Conservation (phyloP, 2,329 filamentous ascomycete genomes). For the Ambrosiella xylebori region DNA sequence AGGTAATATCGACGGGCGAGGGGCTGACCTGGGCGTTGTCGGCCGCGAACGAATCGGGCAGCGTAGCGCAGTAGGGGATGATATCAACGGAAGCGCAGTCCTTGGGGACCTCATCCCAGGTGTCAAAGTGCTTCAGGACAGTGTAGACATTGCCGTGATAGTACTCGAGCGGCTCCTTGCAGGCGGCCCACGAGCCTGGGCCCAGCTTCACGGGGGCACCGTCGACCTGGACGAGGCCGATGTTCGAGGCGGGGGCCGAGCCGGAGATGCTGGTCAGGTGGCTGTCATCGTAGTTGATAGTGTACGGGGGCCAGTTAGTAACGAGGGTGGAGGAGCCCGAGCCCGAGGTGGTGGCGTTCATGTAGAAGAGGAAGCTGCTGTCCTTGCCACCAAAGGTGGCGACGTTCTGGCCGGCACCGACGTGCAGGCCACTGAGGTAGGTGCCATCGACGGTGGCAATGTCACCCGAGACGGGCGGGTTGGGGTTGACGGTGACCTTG, state of each 20-base stretch:
- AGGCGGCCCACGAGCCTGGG: slow-evolving; percentile 25
- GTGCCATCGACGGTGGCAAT: slow-evolving; percentile 16
- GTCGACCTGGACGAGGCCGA: slow-evolving; percentile 20
- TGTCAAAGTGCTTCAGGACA: slow-evolving; percentile 14
- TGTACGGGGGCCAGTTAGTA: slow-evolving; percentile 24
- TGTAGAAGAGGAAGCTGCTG: slow-evolving; percentile 30
- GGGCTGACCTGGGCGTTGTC: neutral
- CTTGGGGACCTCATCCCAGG: slow-evolving; percentile 19
- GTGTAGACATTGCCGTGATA: slow-evolving; percentile 22
- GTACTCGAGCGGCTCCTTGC: slow-evolving; percentile 26
- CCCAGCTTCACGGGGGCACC: slow-evolving; percentile 18
- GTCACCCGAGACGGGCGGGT: neutral
- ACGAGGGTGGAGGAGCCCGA: slow-evolving; percentile 16
- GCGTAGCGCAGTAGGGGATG: slow-evolving; percentile 26
- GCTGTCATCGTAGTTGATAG: slow-evolving; percentile 22
- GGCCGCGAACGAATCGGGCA: slow-evolving; percentile 19
- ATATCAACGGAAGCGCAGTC: slow-evolving; percentile 27
- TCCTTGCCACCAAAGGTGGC: slow-evolving; percentile 22
- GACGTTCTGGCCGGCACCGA: slow-evolving; percentile 20
- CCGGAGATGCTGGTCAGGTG: slow-evolving; percentile 20
- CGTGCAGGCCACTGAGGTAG: slow-evolving; percentile 25
- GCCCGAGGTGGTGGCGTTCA: slow-evolving; percentile 28
- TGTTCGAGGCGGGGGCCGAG: slow-evolving; percentile 21
- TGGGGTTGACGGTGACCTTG: slow-evolving; percentile 25
- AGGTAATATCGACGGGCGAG: neutral